Evolutionary conservation across 257 asterid genomes (phyloP).

Genomic region (Lithospermum erythrorhizon): DNA sequence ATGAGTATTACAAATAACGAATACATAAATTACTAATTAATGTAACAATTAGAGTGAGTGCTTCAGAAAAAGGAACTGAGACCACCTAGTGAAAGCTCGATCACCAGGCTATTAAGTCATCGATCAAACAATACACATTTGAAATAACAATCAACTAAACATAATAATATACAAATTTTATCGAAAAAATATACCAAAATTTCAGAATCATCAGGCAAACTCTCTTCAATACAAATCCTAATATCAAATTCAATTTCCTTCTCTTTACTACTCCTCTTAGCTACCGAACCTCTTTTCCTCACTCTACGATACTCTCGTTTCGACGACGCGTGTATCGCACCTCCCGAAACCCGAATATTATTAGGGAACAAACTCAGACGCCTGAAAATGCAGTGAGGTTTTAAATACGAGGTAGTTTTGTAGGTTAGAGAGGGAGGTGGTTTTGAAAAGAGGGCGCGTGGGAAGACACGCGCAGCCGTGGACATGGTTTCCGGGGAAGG

Average conservation of each 20-base stretch:
- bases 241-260: slow-evolving; percentile 77
- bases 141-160: too few species aligned
- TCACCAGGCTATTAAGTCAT: too few species aligned
- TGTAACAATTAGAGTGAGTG: too few species aligned
- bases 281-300: slow-evolving; percentile 33
- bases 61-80: too few species aligned
- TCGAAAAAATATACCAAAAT: slow-evolving; percentile 42
- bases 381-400: slow-evolving; percentile 9
- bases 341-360: slow-evolving; percentile 24
- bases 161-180: too few species aligned
- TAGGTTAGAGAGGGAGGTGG: slow-evolving; percentile 12
- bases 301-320: slow-evolving; percentile 61
- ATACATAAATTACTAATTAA: too few species aligned
- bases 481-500: slow-evolving; percentile 13
- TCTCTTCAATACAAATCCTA: slow-evolving; percentile 69
- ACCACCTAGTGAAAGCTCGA: too few species aligned
- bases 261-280: slow-evolving; percentile 39
- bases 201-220: slow-evolving; percentile 88
- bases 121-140: too few species aligned
- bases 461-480: slow-evolving; percentile 76
- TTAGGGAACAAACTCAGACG: slow-evolving; percentile 17
- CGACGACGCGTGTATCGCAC: slow-evolving; percentile 30
- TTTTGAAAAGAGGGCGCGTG: slow-evolving; percentile 35
- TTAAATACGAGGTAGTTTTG: slow-evolving; percentile 17
- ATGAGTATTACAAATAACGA: too few species aligned